Evolutionary conservation across 2,329 filamentous ascomycete genomes (phyloP).

Genomic region (Phialocephala sp.): DNA sequence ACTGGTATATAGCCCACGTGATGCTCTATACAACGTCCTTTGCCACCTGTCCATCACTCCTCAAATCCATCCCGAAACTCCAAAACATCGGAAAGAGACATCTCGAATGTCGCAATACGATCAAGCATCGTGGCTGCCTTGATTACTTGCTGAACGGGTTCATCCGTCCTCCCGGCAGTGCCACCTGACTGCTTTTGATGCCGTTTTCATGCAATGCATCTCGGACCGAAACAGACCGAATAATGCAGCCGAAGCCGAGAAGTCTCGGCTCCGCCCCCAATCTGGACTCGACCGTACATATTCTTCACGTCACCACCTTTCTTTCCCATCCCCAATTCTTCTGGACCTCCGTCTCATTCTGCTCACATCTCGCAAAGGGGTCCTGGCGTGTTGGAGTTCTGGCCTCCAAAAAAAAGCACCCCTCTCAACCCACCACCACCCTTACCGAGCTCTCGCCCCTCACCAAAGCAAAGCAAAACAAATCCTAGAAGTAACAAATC

Average conservation of each 20-base stretch:
- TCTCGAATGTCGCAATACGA: constrained; percentile 3
- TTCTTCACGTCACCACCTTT: background rate
- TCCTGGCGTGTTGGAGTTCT: background rate
- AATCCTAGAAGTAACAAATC: background rate
- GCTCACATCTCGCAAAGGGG: background rate
- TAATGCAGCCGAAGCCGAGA: background rate
- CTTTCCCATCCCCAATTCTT: background rate
- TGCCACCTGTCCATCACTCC: background rate
- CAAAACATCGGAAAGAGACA: background rate
- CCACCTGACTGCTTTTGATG: constrained; percentile 2
- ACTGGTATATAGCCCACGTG: background rate
- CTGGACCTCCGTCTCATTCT: background rate
- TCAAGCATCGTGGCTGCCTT: background rate
- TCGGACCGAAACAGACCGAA: constrained; percentile 6
- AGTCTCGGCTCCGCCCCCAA: background rate
- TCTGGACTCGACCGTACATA: background rate
- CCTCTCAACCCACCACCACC: background rate
- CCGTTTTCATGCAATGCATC: constrained; percentile 1
- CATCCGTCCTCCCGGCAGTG: background rate
- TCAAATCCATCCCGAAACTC: background rate
- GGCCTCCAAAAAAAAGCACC: constrained; percentile 7
- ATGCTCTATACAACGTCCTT: background rate
- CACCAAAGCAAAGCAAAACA: background rate
- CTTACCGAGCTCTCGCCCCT: background rate
- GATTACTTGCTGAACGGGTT: background rate